Conservation (phyloP, 2,329 filamentous ascomycete species). For the Davidsoniella virescens region DNA sequence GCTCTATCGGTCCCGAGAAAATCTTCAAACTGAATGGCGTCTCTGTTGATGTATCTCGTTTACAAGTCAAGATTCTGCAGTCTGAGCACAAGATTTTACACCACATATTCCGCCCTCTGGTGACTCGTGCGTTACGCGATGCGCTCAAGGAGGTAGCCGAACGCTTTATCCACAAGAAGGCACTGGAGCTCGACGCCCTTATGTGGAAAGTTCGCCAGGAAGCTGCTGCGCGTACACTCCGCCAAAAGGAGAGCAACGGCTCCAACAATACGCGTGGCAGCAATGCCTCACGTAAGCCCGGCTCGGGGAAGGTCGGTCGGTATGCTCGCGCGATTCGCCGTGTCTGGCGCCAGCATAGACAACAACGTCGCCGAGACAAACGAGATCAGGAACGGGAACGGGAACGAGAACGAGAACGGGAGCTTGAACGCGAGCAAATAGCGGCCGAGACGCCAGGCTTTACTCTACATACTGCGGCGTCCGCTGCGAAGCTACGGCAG, state of each 20-base stretch:
- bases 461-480: background rate
- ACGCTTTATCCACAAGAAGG: conserved; percentile 73
- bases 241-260: conserved; percentile 37
- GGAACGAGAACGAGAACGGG: background rate
- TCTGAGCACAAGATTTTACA: conserved; percentile 92
- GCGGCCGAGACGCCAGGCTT: background rate
- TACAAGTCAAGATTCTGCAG: conserved; percentile 82
- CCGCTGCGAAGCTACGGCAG: background rate
- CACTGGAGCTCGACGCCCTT: conserved; percentile 56
- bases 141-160: conserved; percentile 76
- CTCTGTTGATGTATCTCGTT: conserved; percentile 62
- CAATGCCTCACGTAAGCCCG: conserved; percentile 31
- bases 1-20: conserved; percentile 22
- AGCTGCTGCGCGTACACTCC: conserved; percentile 53
- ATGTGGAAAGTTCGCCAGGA: conserved; percentile 69
- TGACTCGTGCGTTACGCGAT: conserved; percentile 70
- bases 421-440: background rate
- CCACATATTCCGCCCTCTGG: conserved; percentile 66
- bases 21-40: conserved; percentile 94
- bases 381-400: background rate
- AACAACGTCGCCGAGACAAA: background rate
- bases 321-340: conserved; percentile 37
- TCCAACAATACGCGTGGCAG: no score
- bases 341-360: conserved; percentile 3
- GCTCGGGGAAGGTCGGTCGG: conserved; percentile 48